Conservation (phyloP, 2,329 filamentous ascomycete genomes). For the Pleomassaria siparia region DNA sequence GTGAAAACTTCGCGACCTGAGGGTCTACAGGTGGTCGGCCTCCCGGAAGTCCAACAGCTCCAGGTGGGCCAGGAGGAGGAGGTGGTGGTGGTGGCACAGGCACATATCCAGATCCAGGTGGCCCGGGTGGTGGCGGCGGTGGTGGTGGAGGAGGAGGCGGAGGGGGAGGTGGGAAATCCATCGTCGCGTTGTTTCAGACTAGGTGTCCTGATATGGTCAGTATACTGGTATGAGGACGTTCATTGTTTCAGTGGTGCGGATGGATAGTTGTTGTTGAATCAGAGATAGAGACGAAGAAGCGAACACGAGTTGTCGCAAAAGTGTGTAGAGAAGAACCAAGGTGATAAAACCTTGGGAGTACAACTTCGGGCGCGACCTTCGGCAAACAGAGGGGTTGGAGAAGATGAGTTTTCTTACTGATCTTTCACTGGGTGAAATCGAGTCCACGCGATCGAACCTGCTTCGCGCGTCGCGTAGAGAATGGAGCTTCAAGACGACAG, state of each 20-base stretch:
- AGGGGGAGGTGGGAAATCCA: slow-evolving; percentile 1
- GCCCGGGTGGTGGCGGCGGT: slow-evolving; percentile 25
- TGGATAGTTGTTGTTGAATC: not conserved
- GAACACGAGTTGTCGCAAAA: no score
- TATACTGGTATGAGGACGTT: not conserved
- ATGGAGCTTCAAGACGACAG: not conserved
- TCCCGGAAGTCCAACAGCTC: slow-evolving; percentile 54
- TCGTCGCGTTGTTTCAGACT: not conserved
- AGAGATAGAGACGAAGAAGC: not conserved
- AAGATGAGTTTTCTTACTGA: not conserved
- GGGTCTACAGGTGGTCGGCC: slow-evolving; percentile 80
- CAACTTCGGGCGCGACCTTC: no score
- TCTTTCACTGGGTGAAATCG: not conserved
- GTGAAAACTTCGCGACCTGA: slow-evolving; percentile 88
- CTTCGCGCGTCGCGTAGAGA: not conserved
- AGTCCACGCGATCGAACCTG: not conserved
- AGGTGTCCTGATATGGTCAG: not conserved
- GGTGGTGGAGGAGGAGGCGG: slow-evolving; percentile 49
- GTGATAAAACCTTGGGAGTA: no score
- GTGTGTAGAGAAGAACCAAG: no score
- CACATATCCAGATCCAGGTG: slow-evolving; percentile 25
- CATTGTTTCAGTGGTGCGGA: not conserved
- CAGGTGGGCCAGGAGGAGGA: slow-evolving; percentile 44
- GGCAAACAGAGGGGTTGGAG: not conserved
- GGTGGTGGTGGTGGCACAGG: slow-evolving; percentile 60